Base-by-base conservation (phyloP, 2,329 filamentous ascomycete genomes). In the Penicillium sp. region DNA sequence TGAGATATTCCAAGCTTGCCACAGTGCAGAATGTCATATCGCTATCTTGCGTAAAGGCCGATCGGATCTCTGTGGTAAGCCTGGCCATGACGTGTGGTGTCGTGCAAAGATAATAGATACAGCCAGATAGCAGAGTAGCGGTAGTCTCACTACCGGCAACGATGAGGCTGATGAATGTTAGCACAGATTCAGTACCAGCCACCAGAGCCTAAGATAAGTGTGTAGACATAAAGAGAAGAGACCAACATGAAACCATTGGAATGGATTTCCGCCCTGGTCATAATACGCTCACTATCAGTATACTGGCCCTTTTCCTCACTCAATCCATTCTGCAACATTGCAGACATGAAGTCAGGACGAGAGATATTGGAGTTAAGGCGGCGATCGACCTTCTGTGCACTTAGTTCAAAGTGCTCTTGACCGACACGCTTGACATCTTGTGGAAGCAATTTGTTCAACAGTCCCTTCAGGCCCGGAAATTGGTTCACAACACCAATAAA, bases 141-240 rank as follows among this genome's bases (percentile, higher is more conserved):
- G 74, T 70, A 3, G 76, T 78, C 53, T 75, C 73, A 11, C 65
- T 71, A 1, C 75, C 74, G 6, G 70, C 74, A 6, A 74, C 44
- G 5, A 76, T 64, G 2, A 75, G 45, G 47, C 62, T 65, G 3
- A n/a, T n/a, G 14, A n/a, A n/a, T 5, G 27, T 58, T 10, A 43
- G 27, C 34, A 32, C 3, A n/a, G 42, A 7, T 42, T 5, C 14
- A 24, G 7, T 2, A 29, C 5, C 13, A 31, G 7, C 22, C 10
- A 7, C 11, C 32, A 40, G 6, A 22, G 11, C 11, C 36, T 4
- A 22, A 31, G 4, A 4, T 18, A 18, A 10, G 5, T 18, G 6
- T 5, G 13, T 6, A 39, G 6, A 1, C 18, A 14, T 18, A n/a
- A 4, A 27, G 34, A 38, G 4, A 5, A 31, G 42, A 16, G 3